Percentiles rank a stretch among this genome's conserved stretches.
These are phyloP conservation scores for Agaricus blazei DNA, from an alignment of 768 basidiomycete species.

Conservation along the genomic window DNA sequence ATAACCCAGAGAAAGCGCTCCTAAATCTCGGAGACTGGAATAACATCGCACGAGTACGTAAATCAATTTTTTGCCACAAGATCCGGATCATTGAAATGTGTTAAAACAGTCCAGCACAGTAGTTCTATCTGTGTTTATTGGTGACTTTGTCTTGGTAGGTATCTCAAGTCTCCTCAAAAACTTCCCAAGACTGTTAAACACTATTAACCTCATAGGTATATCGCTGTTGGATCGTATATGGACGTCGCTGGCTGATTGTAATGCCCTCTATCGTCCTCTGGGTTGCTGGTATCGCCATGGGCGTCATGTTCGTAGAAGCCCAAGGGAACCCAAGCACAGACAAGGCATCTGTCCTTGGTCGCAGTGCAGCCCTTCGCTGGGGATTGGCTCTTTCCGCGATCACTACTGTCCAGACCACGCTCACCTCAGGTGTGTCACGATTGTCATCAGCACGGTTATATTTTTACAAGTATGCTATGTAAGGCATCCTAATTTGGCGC, in stretches of 20 bases:
- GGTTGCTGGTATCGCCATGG: not conserved
- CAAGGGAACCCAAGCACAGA: not conserved
- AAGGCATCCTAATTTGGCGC: not conserved
- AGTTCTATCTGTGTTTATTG: not conserved
- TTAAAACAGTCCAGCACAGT: not conserved
- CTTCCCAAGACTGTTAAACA: no score
- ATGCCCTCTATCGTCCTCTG: not conserved
- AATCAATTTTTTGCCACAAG: not conserved
- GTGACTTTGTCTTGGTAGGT: slow-evolving; percentile 3
- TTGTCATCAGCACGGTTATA: not conserved
- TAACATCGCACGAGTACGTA: not conserved
- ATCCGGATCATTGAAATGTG: not conserved
- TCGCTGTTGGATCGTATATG: slow-evolving; percentile 5
- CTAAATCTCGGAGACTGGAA: not conserved
- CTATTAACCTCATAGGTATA: not conserved
- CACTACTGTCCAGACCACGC: not conserved
- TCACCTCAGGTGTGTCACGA: not conserved
- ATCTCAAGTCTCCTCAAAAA: no score
- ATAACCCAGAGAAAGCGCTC: not conserved
- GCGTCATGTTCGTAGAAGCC: not conserved
- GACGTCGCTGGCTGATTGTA: not conserved
- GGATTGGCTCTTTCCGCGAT: not conserved
- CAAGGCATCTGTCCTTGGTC: not conserved
- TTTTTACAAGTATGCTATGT: not conserved
- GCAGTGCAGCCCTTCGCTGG: not conserved